phyloP scores from a whole-genome alignment of 805 yeast genomes.

The Zygosaccharomyces kombuchaensis region DNA sequence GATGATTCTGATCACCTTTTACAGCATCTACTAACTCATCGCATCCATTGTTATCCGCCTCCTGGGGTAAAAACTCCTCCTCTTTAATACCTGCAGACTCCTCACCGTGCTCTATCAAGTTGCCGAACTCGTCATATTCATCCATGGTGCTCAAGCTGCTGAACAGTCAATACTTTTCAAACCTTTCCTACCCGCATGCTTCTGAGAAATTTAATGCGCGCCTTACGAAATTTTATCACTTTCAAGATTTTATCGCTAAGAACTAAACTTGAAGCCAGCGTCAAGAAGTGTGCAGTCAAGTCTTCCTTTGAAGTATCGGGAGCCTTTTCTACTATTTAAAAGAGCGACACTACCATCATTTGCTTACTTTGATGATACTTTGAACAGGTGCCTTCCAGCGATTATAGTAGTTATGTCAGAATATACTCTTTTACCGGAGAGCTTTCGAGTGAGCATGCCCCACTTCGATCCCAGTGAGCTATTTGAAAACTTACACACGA shows the following conservation, averaged over 20 bases:
- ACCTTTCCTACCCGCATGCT: background rate
- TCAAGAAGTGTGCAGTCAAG: background rate
- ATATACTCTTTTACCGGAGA: conserved; percentile 22
- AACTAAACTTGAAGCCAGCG: background rate
- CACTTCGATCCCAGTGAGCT: conserved; percentile 23
- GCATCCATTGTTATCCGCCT: background rate
- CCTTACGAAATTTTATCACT: conserved; percentile 1
- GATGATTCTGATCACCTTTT: background rate
- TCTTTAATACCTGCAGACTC: background rate
- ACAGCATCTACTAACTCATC: background rate
- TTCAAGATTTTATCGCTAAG: background rate
- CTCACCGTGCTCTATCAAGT: conserved; percentile 16
- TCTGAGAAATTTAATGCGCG: conserved; percentile 5
- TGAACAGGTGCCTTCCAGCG: background rate
- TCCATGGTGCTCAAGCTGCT: conserved; percentile 38
- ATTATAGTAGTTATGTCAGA: conserved; percentile 18
- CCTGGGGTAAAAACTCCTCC: conserved; percentile 1
- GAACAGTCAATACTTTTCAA: conserved; percentile 38
- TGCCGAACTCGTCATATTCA: conserved; percentile 61
- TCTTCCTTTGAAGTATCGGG: background rate
- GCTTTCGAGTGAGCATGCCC: conserved; percentile 23
- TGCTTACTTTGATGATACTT: conserved; percentile 1
- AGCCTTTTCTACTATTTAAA: background rate
- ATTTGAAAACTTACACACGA: conserved; percentile 30
- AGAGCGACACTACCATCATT: background rate